These are phyloP conservation scores for Hypsizygus ulmarius DNA, from an alignment of 1,284 basidiomycete genomes.

Conservation along the genomic window DNA sequence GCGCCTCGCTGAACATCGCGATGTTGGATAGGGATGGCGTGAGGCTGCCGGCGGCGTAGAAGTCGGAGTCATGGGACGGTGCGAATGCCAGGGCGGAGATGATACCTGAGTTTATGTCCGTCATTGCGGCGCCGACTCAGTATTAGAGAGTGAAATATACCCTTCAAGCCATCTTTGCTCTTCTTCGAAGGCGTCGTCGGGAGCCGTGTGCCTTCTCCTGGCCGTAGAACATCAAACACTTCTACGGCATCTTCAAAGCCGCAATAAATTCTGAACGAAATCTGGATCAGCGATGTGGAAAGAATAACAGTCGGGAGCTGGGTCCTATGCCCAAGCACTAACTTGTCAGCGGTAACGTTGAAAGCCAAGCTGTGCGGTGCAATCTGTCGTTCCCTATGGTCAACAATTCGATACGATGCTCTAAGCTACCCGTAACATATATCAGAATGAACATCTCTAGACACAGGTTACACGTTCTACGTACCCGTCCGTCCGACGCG, in stretches of 20 bases:
- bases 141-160: constrained; percentile 33
- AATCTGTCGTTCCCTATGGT: constrained; percentile 85
- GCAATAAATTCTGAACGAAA: constrained; percentile 70
- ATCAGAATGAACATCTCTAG: background rate
- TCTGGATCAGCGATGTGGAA: background rate
- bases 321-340: constrained; percentile 18
- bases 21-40: constrained; percentile 62
- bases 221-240: constrained; percentile 75
- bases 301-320: background rate
- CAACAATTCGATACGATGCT: constrained; percentile 89
- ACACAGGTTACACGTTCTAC: constrained; percentile 22
- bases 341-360: constrained; percentile 69
- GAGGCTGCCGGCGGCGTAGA: constrained; percentile 74
- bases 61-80: constrained; percentile 56
- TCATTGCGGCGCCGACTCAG: background rate
- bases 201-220: constrained; percentile 72
- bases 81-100: constrained; percentile 81
- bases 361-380: constrained; percentile 84
- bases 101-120: constrained; percentile 55
- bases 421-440: constrained; percentile 51
- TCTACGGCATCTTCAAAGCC: constrained; percentile 90
- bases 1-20: constrained; percentile 69
- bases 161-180: constrained; percentile 83
- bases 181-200: constrained; percentile 76
- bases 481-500: constrained; percentile 71